These are phyloP conservation scores for Neophaeococcomyces mojaviensis DNA, from an alignment of 2,329 filamentous ascomycete genomes.

Conservation along the genomic window DNA sequence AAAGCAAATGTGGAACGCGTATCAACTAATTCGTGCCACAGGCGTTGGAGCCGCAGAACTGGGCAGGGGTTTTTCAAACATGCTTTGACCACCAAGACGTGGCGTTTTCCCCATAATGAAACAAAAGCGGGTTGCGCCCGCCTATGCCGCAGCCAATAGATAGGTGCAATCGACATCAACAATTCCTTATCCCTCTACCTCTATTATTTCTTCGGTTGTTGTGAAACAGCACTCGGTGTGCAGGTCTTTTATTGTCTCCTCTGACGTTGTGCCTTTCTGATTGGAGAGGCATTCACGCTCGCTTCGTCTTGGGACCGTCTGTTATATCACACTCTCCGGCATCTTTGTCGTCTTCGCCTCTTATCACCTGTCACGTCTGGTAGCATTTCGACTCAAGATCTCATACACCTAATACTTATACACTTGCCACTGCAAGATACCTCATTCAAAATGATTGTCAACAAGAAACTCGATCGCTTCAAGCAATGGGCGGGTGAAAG, in stretches of 20 bases:
- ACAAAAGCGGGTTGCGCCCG: not conserved
- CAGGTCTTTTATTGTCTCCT: not conserved
- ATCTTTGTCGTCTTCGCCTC: too few relatives aligned
- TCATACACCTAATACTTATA: too few relatives aligned
- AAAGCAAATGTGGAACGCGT: too few relatives aligned
- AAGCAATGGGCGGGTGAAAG: constrained; percentile 98
- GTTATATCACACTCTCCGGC: too few relatives aligned
- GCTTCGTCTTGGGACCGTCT: not conserved
- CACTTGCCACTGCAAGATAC: too few relatives aligned
- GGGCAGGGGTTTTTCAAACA: not conserved
- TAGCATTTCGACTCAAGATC: too few relatives aligned
- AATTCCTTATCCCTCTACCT: not conserved
- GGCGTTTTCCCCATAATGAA: not conserved
- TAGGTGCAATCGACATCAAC: not conserved
- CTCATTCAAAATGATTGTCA: constrained; percentile 49
- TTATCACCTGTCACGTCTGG: too few relatives aligned
- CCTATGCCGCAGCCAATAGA: not conserved
- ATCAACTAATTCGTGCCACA: too few relatives aligned
- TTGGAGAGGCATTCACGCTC: not conserved
- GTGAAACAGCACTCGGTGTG: constrained; percentile 3
- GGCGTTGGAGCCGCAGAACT: too few relatives aligned
- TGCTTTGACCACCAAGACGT: not conserved
- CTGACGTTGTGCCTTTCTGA: not conserved
- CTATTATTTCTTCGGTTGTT: not conserved
- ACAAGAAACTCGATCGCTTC: constrained; percentile 89